Evolutionary conservation across 2,329 filamentous ascomycete genomes (phyloP).

Genomic region (Cytospora leucostoma): DNA sequence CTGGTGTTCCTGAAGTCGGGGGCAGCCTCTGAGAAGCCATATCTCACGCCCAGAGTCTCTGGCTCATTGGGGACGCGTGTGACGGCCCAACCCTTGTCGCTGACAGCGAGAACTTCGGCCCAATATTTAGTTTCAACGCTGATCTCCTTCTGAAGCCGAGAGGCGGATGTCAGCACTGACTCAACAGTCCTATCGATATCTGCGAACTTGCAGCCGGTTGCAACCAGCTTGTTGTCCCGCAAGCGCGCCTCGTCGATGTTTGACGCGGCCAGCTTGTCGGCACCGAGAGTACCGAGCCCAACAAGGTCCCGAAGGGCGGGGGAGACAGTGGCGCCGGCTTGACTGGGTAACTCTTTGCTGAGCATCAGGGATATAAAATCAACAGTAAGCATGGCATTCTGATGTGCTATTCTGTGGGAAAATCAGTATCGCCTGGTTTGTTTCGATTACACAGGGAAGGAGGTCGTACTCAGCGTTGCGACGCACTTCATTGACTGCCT

Average conservation of each 20-base stretch:
- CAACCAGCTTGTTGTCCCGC: slow-evolving; percentile 58
- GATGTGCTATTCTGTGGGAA: slow-evolving; percentile 49
- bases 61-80: slow-evolving; percentile 73
- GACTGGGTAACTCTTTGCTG: slow-evolving; percentile 75
- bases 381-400: slow-evolving; percentile 68
- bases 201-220: slow-evolving; percentile 75
- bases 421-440: not conserved
- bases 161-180: slow-evolving; percentile 70
- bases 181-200: slow-evolving; percentile 75
- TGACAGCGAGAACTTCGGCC: slow-evolving; percentile 80
- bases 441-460: not conserved
- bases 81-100: slow-evolving; percentile 82
- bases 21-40: slow-evolving; percentile 75
- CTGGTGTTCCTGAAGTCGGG: slow-evolving; percentile 67
- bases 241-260: slow-evolving; percentile 56
- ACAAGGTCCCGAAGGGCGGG: slow-evolving; percentile 68
- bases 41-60: slow-evolving; percentile 79
- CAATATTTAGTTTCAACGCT: slow-evolving; percentile 83
- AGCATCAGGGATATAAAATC: slow-evolving; percentile 83
- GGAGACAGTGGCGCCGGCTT: slow-evolving; percentile 71
- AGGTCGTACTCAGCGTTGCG: slow-evolving; percentile 56
- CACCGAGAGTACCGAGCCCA: slow-evolving; percentile 73
- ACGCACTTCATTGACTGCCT: slow-evolving; percentile 59
- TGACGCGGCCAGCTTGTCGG: slow-evolving; percentile 64
- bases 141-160: slow-evolving; percentile 74